Evolutionary conservation across 306 rosid genomes (phyloP).

Genomic region (Quercus wislizeni): DNA sequence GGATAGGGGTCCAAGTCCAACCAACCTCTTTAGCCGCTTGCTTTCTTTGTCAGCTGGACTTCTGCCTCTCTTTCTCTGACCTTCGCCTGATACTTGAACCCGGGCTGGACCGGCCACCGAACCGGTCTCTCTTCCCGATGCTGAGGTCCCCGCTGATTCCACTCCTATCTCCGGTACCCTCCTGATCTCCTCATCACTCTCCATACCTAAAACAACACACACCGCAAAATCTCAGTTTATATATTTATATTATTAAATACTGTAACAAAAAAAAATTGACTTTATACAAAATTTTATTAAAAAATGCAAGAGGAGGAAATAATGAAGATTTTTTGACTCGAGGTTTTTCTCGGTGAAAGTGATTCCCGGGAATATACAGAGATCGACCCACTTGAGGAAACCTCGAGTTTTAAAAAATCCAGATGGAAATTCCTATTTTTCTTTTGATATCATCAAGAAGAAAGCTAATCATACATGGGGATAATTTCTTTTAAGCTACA

Average conservation of each 20-base stretch:
- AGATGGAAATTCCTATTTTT: background rate
- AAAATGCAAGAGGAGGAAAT: background rate
- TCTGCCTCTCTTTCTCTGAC: slow-evolving; percentile 86
- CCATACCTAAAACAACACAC: slow-evolving; percentile 47
- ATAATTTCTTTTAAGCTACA: background rate
- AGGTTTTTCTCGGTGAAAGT: background rate
- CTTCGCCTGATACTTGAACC: slow-evolving; percentile 61
- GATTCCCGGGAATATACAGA: background rate
- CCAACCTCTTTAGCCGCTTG: slow-evolving; percentile 84
- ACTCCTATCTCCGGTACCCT: slow-evolving; percentile 95
- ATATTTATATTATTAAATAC: no score
- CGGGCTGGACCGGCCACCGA: slow-evolving; percentile 64
- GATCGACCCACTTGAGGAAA: background rate
- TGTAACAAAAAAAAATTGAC: no score
- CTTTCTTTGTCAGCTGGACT: slow-evolving; percentile 93
- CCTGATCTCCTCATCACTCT: slow-evolving; percentile 96
- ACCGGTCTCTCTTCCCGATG: slow-evolving; percentile 55
- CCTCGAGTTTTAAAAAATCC: background rate
- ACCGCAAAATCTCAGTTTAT: no score
- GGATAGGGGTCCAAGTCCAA: no score
- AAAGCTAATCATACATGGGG: background rate
- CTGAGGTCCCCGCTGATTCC: slow-evolving; percentile 82
- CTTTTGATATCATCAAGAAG: background rate
- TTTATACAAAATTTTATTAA: background rate
- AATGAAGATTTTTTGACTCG: background rate